These are phyloP conservation scores for Verruconis gallopava DNA, from an alignment of 2,329 filamentous ascomycete genomes.

Conservation along the genomic window DNA sequence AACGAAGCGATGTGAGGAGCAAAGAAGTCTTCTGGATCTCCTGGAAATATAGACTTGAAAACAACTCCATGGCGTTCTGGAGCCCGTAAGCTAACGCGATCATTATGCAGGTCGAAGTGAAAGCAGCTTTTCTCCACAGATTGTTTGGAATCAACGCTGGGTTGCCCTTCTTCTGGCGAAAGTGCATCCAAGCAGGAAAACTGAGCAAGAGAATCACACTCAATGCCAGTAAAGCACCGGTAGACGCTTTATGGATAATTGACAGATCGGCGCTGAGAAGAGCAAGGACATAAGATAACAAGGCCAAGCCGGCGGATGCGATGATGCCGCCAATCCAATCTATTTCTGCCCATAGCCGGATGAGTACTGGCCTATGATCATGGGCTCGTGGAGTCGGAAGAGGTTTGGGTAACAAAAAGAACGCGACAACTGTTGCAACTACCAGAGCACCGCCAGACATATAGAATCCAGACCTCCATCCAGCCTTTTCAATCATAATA, in stretches of 20 bases:
- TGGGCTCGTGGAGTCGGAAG: conserved; percentile 15
- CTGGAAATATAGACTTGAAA: conserved; percentile 33
- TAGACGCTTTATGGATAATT: conserved; percentile 31
- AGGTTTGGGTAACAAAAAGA: conserved; percentile 26
- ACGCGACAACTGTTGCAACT: conserved; percentile 25
- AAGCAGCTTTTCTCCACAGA: conserved; percentile 45
- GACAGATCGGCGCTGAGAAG: conserved; percentile 27
- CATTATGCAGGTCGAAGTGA: conserved; percentile 41
- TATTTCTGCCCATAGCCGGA: conserved; percentile 30
- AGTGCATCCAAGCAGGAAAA: conserved; percentile 43
- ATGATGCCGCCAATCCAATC: conserved; percentile 41
- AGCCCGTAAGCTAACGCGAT: conserved; percentile 27
- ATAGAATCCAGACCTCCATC: conserved; percentile 42
- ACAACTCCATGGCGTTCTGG: conserved; percentile 24
- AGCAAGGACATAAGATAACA: conserved; percentile 43
- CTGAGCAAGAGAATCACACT: conserved; percentile 30
- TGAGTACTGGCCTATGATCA: neutral
- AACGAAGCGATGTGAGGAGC: conserved; percentile 27
- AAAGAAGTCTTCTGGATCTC: conserved; percentile 24
- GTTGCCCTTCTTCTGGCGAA: conserved; percentile 31
- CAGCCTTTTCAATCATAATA: conserved; percentile 34
- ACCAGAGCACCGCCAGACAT: conserved; percentile 32
- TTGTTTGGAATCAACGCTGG: conserved; percentile 50
- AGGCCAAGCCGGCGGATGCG: conserved; percentile 33
- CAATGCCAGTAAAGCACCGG: conserved; percentile 34